Evolutionary conservation across 2,329 filamentous ascomycete genomes (phyloP), one percentile per base, ranked within the genome.

Genomic region (Chalaropsis ovoidea): DNA sequence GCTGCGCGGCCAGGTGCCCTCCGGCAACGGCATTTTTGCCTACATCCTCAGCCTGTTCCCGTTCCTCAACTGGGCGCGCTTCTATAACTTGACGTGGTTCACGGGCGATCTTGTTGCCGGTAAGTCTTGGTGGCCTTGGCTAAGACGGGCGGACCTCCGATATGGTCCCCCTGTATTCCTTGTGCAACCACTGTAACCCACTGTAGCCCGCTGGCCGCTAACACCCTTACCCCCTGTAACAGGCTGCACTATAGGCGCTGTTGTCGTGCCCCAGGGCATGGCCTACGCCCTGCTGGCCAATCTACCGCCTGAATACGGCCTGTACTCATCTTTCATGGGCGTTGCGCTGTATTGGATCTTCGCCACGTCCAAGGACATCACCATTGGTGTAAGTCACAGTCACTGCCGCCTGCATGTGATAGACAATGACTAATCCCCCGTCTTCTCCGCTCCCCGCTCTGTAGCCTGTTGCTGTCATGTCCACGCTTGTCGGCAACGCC

Each of bases 331-430:
- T 0, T 97, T 99, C 73, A 94, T 96, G 82, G 94, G 93, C 62
- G 92, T 95, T 17, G 75, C 96, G 69, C 81, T 96, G 68, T 99
- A 99, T 76, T 97, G 93, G 93, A 88, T 96, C 73, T 97, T 97
- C 72, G 94, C 92, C 42, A 99, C 94, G 0, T 96, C 93, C 15
- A 99, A 97, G 74, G 93, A 99, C 75, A 97, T 99, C 72, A 96
- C 93, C 10, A 97, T 97, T 66, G 93, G 93, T 17, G 87, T 89
- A 80, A 77, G 86, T 82, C 1, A 3, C 41, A 3, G 13, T 11
- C 47, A 52, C 47, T 27, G 8, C 19, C 19, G n/a, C 47, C 6
- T 58, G 19, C 19, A 2, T 41, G 43, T 41, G 24, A 22, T 19
- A 42, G 31, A 43, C 45, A n/a, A 45, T 54, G n/a, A 27, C 61